Base-by-base conservation (phyloP, 768 basidiomycete genomes). In the Solioccasus polychromus region DNA sequence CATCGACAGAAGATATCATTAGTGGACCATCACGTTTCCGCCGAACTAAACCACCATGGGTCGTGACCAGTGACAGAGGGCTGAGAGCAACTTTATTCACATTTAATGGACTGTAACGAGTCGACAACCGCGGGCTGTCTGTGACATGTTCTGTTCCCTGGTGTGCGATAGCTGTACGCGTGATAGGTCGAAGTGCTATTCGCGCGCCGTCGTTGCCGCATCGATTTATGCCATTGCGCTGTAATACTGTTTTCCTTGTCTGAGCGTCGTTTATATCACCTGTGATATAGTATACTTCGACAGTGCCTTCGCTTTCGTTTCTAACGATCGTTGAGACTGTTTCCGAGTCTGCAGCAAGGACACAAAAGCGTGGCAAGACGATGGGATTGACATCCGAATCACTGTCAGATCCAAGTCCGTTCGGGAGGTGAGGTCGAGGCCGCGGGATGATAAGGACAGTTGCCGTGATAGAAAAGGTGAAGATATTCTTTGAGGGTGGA, bases 291-390 rank as follows among this genome's bases (percentile, higher is more conserved):
- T 77, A 83, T 5, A 89, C 77, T 52, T 87, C 84, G 7, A 90
- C 68, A 17, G 67, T 73, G 18, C 69, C 66, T 22, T 79, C 74
- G 3, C 75, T 66, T 47, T 81, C 82, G 57, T 85, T 86, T 32
- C 76, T 75, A 47, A 88, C 69, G n/a, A 74, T 66, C 28, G 75
- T 78, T 2, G 78, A 69, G 10, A 77, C 75, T 11, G 71, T 70
- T 61, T 90, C 85, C 8, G 70, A 66, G 55, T 90, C 82, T 3
- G 83, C 78, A 9, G 82, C 77, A 14, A 87, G 73, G 14, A 89
- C 76, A 15, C 77, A 80, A 55, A 91, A 87, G 12, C 76, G 73
- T 4, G 88, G 88, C 20, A 90, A 59, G 31, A 77, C 66, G 34
- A 88, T 64, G n/a, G 79, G 74, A 31, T 77, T 73, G 8, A 69